Conservation (phyloP, 805 yeast species). For the Starmerella sp. region DNA sequence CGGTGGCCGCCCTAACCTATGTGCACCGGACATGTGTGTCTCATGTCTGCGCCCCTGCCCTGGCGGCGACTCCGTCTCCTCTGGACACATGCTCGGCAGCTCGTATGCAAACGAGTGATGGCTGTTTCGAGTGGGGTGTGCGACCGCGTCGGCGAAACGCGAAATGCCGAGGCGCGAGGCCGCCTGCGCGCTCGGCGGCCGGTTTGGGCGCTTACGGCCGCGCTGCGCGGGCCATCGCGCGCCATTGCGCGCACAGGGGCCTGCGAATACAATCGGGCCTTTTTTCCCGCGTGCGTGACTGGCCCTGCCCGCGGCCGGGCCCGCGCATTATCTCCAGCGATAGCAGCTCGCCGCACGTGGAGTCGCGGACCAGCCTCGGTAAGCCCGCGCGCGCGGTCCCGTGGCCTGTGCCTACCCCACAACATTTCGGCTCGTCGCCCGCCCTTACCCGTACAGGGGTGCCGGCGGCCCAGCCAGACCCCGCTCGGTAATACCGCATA, state of each 20-base stretch:
- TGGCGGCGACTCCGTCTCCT: not conserved
- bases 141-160: no score
- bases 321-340: not conserved
- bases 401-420: constrained; percentile 4
- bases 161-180: no score
- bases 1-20: not conserved
- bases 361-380: not conserved
- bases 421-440: not conserved
- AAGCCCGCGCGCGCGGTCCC: not conserved
- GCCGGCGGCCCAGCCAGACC: constrained; percentile 1
- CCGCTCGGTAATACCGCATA: constrained; percentile 1
- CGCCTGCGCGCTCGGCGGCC: no score
- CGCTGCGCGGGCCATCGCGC: no score
- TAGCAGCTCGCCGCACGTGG: not conserved
- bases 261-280: not conserved
- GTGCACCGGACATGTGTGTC: not conserved
- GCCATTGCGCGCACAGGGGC: not conserved
- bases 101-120: not conserved
- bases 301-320: not conserved
- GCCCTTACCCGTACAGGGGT: constrained; percentile 2
- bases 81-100: not conserved
- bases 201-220: no score
- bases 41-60: not conserved
- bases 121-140: not conserved
- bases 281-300: not conserved